Base-by-base conservation (phyloP, 176 grass and related monocot species). In the Secale cereale region DNA sequence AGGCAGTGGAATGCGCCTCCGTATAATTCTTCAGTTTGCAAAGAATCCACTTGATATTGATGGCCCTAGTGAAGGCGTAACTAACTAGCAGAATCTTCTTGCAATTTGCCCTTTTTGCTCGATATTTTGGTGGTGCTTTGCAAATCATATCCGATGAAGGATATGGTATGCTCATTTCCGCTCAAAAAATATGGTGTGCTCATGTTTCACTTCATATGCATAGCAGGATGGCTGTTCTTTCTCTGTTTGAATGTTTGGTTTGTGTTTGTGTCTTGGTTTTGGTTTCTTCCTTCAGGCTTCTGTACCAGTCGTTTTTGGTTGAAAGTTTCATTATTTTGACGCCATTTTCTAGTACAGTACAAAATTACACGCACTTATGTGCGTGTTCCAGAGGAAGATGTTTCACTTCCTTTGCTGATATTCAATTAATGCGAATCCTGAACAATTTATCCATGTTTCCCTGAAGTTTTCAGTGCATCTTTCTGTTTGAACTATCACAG, bases 71-170 rank as follows among this genome's bases (percentile, higher is more conserved):
- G 54, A 80, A 68, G 87, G 80, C 4, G 73, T 32, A 80, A 87
- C 59, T 32, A 80, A 87, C 59, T 80, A 91, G 91, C 89, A 23
- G 85, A 89, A 87, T 26, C 85, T 95, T 27, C 89, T 93, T 23
- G 89, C 92, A 15, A 91, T 93, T 77, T 89, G 59, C 33, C 92
- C 89, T 98, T 46, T 95, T 95, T 50, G 92, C 92, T 77, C 80
- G 36, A 69, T 94, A 95, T 80, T 93, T 98, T 77, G 91, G 92
- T 32, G 95, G 91, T 11, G 92, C 94, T 82, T 68, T 98, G 76
- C 90, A 98, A 82, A 91, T 95, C 52, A 93, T 95, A 23, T 98
- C 95, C 11, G 91, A 93, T 87, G 92, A 97, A 94, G 95, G 92
- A 91, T 98, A 95, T 69, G 93, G 83, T 93, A 78, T 79, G 66